Evolutionary conservation across 257 asterid species (phyloP), one percentile per base, ranked within the genome.

Genomic region (Eucommia ulmoides): DNA sequence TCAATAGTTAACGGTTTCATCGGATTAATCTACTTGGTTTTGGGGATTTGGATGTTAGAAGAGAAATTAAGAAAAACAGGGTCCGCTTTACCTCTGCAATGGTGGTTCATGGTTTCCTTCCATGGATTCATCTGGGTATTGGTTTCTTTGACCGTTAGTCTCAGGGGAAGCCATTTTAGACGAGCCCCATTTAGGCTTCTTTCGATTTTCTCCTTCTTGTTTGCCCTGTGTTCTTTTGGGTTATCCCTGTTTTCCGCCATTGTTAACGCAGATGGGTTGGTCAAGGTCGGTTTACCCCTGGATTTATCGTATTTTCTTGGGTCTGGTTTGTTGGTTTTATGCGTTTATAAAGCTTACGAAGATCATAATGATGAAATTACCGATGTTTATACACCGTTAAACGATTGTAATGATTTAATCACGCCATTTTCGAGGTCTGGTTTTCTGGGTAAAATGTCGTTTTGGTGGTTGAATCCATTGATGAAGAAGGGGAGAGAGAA

Each of bases 391-490:
- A 80, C 73, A 58, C 96, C 88, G 12, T 67, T 89, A 55, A 74
- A 80, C 35, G 59, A 50, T 49, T 42, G 59, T 41, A 63, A 50
- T 45, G 55, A 20, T 23, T 24, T 19, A 0, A 73, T 67, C 52
- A 80, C 88, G 20, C 65, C 79, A 25, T 89, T 82, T 68, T 81
- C 77, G 52, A 60, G 63, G 50, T 84, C 96, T 6, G 70, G 84
- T 2, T 24, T 65, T 55, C 60, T 77, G 52, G 79, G 79, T 63
- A 73, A 49, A 50, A 58, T 72, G 50, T 72, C 92, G 3, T 89
- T 89, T 63, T 80, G 92, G 94, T 89, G 98, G 98, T 46, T 89
- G 71, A 89, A 85, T 62, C 82, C 93, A 8, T 55, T 89, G 69
- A 76, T 89, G 96, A 76, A 71, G 55, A 58, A 2, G 55, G 98